These are phyloP conservation scores for Trichoderma guizhouense DNA, from an alignment of 2,329 filamentous ascomycete genomes.

Conservation along the genomic window DNA sequence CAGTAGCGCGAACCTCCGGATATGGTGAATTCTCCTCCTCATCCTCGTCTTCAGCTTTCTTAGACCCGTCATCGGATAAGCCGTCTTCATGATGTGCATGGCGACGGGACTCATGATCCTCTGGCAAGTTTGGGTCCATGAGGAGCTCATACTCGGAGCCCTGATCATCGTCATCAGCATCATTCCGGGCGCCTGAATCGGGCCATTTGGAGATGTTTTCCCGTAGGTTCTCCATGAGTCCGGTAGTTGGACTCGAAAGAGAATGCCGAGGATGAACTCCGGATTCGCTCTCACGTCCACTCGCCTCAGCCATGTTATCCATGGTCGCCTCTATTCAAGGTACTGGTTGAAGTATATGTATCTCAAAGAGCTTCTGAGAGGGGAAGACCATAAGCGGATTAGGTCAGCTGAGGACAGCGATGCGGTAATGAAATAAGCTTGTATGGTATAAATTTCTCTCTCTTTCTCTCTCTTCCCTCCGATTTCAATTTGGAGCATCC, in stretches of 20 bases:
- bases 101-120: conserved; percentile 33
- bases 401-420: not conserved
- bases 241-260: conserved; percentile 26
- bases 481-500: not conserved
- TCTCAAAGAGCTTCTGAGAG: not conserved
- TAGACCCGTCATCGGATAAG: conserved; percentile 26
- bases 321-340: not conserved
- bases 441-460: not conserved
- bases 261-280: conserved; percentile 29
- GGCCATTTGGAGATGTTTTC: conserved; percentile 41
- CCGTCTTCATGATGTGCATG: conserved; percentile 23
- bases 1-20: conserved; percentile 62
- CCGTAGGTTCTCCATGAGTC: conserved; percentile 26
- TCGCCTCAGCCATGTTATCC: conserved; percentile 21
- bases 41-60: conserved; percentile 45
- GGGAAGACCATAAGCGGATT: not conserved
- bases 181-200: conserved; percentile 38
- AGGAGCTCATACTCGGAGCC: conserved; percentile 54
- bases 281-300: conserved; percentile 23
- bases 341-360: not conserved
- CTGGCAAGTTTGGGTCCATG: conserved; percentile 51
- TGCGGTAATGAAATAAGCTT: not conserved
- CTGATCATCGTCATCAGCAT: conserved; percentile 42
- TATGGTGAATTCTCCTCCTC: conserved; percentile 59
- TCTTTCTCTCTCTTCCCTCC: not conserved